Base-by-base conservation (phyloP, 805 yeast species). In the Henningerozyma blattae region DNA sequence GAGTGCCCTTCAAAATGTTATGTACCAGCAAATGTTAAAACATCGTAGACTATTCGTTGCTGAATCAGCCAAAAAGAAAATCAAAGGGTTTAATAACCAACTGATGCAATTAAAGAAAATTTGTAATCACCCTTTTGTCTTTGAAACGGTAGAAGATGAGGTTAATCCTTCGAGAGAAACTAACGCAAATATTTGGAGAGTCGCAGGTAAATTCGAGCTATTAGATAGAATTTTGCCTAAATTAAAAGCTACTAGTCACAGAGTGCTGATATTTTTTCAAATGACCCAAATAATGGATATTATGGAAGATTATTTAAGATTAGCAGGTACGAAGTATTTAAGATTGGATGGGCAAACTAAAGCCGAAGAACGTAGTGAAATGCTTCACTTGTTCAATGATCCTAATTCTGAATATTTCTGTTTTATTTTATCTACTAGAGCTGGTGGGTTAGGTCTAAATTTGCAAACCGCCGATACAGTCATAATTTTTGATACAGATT, bases 261-360 rank as follows among this genome's bases (percentile, higher is more conserved):
- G 87, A 52, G 85, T 81, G 3, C 66, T 82, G 56, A 77, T 82
- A 56, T 82, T 82, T 49, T 82, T 82, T 63, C 93, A 82, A 59
- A 82, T 82, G 93, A 82, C 93, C 0, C 85, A 79, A 50, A 83
- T 82, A 35, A 82, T 82, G 93, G 85, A 81, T 52, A 82, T 82
- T 28, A 81, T 82, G 86, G 93, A 82, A 56, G 93, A 82, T 56
- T 82, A 72, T 54, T 62, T 82, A 47, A 65, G 87, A 45, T 67
- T 70, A 58, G 67, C 70, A 43, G 74, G 67, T 29, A 60, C 81
- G 68, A 73, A 77, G 46, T 82, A 80, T 50, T 61, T 80, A 65
- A 67, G 91, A 60, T 65, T 82, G 39, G 93, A 82, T 62, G 93
- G 93, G 64, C 65, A 75, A 15, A 82, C 93, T 1, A 81, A 81